A percentile compares a stretch with the other conserved stretches of the same genome.
phyloP scores from a whole-genome alignment of 352 stramenopile genomes.

The Thalassiosira ordinaria region DNA sequence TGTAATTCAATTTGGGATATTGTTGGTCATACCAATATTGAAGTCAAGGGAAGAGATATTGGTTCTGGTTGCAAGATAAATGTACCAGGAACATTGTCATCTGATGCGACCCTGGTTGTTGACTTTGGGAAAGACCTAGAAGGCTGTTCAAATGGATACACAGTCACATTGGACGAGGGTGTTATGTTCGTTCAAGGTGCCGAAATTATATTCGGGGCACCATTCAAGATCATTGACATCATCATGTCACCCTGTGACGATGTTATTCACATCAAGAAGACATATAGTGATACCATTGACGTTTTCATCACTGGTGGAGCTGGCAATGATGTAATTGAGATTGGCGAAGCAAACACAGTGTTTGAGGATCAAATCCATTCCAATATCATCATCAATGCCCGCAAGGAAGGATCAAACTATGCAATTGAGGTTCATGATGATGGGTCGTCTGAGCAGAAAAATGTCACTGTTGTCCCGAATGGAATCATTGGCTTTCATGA shows the following conservation, averaged over 20 bases:
- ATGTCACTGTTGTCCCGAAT: not conserved
- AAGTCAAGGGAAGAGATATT: slow-evolving; percentile 6
- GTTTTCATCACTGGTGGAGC: not conserved
- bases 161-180: slow-evolving; percentile 10
- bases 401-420: not conserved
- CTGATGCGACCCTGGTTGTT: not conserved
- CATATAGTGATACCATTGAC: not conserved
- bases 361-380: not conserved
- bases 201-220: not conserved
- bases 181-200: not conserved
- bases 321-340: slow-evolving; percentile 34
- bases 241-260: slow-evolving; percentile 22
- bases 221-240: slow-evolving; percentile 2
- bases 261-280: slow-evolving; percentile 21
- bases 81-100: not conserved
- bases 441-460: not conserved
- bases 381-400: slow-evolving; percentile 2
- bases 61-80: slow-evolving; percentile 8
- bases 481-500: not conserved
- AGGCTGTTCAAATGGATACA: slow-evolving; percentile 3
- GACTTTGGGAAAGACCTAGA: slow-evolving; percentile 7
- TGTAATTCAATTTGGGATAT: slow-evolving; percentile 13
- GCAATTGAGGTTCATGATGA: not conserved
- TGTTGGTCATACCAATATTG: slow-evolving; percentile 14
- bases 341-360: not conserved